Evolutionary conservation across 345 rosid species (phyloP).

Genomic region (Populus deltoides): DNA sequence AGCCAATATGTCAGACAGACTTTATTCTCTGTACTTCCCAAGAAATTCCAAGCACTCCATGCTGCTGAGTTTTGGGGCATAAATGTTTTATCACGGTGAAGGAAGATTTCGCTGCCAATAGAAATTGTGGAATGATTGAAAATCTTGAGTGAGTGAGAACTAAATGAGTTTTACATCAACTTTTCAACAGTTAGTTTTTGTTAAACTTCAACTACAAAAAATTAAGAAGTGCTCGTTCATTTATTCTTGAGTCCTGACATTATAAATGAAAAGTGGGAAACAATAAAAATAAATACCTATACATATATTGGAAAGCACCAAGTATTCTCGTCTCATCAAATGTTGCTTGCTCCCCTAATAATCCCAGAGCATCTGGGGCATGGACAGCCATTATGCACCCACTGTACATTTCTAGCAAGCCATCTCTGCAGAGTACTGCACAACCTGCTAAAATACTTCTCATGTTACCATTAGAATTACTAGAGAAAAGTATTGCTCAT

Average conservation of each 20-base stretch:
- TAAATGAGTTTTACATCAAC: background rate
- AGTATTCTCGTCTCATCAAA: slow-evolving; percentile 70
- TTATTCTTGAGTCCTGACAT: background rate
- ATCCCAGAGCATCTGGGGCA: slow-evolving; percentile 71
- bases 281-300: slow-evolving; percentile 45
- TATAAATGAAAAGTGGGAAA: background rate
- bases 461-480: background rate
- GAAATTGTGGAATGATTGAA: slow-evolving; percentile 7
- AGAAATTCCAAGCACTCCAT: slow-evolving; percentile 96
- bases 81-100: slow-evolving; percentile 66
- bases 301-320: slow-evolving; percentile 81
- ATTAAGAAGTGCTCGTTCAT: too few species aligned
- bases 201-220: background rate
- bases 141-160: background rate
- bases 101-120: slow-evolving; percentile 67
- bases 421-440: slow-evolving; percentile 46
- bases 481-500: background rate
- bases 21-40: slow-evolving; percentile 61
- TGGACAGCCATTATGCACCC: slow-evolving; percentile 63
- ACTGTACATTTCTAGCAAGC: slow-evolving; percentile 41
- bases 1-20: slow-evolving; percentile 94
- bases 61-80: slow-evolving; percentile 84
- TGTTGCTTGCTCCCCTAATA: slow-evolving; percentile 65
- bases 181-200: background rate
- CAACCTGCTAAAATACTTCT: slow-evolving; percentile 39